Percentiles rank a stretch among this genome's conserved stretches.
Conservation (phyloP, 345 rosid genomes). For the Citrus medica region DNA sequence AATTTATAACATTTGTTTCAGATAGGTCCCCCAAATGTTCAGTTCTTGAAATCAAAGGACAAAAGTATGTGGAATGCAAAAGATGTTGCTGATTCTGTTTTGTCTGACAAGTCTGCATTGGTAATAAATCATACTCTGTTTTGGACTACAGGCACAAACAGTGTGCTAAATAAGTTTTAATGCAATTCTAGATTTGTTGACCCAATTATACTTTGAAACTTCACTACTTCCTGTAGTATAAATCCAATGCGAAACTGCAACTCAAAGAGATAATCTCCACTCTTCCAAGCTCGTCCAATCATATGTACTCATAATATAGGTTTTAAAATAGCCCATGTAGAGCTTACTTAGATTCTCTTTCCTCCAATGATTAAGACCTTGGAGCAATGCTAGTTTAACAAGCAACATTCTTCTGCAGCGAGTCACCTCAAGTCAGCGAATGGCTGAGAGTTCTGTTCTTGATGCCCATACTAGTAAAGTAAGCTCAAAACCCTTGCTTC, state of each 20-base stretch:
- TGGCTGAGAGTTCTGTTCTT: constrained; percentile 85
- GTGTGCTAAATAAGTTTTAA: neutral
- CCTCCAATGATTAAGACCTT: constrained; percentile 8
- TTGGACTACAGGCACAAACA: neutral
- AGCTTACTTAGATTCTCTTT: constrained; percentile 3
- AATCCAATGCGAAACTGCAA: neutral
- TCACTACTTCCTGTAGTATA: neutral
- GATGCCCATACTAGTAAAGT: constrained; percentile 71
- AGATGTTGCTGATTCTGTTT: constrained; percentile 89
- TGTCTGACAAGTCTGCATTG: constrained; percentile 87
- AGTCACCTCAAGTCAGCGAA: constrained; percentile 88
- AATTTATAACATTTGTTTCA: constrained; percentile 48
- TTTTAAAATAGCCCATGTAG: neutral
- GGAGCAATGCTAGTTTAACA: constrained; percentile 16
- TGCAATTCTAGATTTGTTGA: neutral
- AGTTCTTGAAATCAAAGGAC: constrained; percentile 69
- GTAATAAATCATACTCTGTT: constrained; percentile 37
- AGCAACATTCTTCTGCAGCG: constrained; percentile 48
- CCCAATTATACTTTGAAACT: neutral
- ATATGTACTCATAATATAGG: neutral
- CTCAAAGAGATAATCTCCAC: neutral
- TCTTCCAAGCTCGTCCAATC: neutral
- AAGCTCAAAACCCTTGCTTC: constrained; percentile 27
- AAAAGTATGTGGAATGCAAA: constrained; percentile 82
- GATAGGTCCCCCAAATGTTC: constrained; percentile 93